Percentiles rank a stretch among this genome's conserved stretches.
Evolutionary conservation across 768 basidiomycete genomes (phyloP).

Genomic region (Pleurotus giganteus): DNA sequence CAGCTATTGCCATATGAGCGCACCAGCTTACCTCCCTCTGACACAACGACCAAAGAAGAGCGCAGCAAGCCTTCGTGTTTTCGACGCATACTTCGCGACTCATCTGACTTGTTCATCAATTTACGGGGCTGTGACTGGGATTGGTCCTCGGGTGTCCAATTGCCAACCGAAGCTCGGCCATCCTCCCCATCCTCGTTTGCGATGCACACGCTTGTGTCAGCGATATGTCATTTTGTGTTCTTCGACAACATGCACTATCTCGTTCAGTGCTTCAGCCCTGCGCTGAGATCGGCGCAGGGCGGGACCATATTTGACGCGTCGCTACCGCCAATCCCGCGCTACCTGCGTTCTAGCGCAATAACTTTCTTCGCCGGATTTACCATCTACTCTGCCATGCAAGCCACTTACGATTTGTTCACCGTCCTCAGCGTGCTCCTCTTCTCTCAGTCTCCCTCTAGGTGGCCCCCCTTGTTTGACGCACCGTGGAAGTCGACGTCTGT

Average conservation of each 20-base stretch:
- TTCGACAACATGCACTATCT: constrained; percentile 45
- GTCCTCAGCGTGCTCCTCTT: constrained; percentile 45
- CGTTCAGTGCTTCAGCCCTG: constrained; percentile 45
- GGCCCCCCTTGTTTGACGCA: constrained; percentile 61
- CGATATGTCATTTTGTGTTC: constrained; percentile 32
- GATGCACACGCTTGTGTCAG: constrained; percentile 28
- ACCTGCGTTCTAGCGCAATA: constrained; percentile 43
- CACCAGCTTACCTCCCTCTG: neutral
- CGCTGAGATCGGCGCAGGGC: constrained; percentile 35
- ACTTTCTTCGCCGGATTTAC: constrained; percentile 40
- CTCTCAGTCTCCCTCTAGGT: constrained; percentile 46
- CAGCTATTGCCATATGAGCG: constrained; percentile 28
- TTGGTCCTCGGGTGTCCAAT: constrained; percentile 45
- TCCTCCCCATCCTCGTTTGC: constrained; percentile 36
- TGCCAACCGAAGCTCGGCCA: constrained; percentile 42
- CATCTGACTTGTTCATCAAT: constrained; percentile 47
- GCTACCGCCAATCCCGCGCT: constrained; percentile 31
- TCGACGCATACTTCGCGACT: constrained; percentile 30
- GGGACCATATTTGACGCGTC: constrained; percentile 42
- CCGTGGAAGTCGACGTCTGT: constrained; percentile 62
- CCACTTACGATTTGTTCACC: constrained; percentile 38
- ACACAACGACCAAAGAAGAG: neutral
- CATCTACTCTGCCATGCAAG: constrained; percentile 45
- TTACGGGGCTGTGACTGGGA: constrained; percentile 62
- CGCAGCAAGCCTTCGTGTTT: constrained; percentile 3